Base-by-base conservation (phyloP, 2,329 filamentous ascomycete species). In the Apiospora rasikravindrae region DNA sequence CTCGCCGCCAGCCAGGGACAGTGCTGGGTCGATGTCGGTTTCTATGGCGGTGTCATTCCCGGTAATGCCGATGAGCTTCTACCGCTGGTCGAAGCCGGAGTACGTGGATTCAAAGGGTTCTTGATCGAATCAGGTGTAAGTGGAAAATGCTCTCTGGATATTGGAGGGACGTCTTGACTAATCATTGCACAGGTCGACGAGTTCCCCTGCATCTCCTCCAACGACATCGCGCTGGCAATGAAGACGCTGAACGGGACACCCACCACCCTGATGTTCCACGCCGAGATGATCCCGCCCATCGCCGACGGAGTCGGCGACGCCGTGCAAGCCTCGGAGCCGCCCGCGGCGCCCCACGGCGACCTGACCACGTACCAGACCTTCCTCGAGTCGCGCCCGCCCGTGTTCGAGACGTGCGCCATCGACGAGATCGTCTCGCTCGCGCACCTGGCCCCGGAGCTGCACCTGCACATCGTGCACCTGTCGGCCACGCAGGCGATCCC, bases 1-100 rank as follows among this genome's bases (percentile, higher is more conserved):
- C 86, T 98, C 67, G 88, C 89, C 40, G 96, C 96, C 33, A 94
- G 94, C 53, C 83, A 89, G 73, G 94, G 93, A 45, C 93, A 98
- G 84, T 98, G 96, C 84, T 99, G 96, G 96, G 94, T 98, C 37
- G 96, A 98, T 78, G 95, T 98, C n/a, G 96, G 95, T 42, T 98
- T 99, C 83, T 98, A 98, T 80, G 96, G 96, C 37, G 96, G 96
- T 44, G 91, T 98, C 51, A 91, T 99, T 67, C 96, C 96, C 4
- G 96, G 96, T 1, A 99, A 99, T 80, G 89, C 91, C 2, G 82
- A 88, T 14, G 91, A 98, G 78, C 84, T 99, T 71, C 90, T 94
- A 77, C 92, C 91, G 0, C 86, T 99, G 4, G 93, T 98, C 0
- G 88, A 94, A 71, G 93, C 91, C 53, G 96, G 96, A 70, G 96